A percentile compares a stretch with the other conserved stretches of the same genome.
Conservation (phyloP, 352 stramenopile genomes). For the Blastocystis sp. region DNA sequence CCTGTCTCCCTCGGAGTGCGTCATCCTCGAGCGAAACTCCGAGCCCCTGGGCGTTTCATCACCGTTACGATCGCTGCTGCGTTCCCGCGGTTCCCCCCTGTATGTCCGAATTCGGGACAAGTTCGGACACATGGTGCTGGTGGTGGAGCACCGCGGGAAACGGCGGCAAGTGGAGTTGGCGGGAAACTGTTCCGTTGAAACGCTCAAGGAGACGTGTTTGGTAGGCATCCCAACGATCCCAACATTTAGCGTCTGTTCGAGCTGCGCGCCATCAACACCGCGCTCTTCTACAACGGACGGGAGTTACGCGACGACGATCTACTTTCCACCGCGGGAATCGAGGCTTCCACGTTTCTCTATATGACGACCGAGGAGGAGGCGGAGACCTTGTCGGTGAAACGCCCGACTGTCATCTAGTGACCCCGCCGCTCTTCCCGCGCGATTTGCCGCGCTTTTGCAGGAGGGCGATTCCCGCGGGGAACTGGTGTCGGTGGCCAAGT, state of each 20-base stretch:
- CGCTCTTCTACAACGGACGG: background rate
- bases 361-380: conserved; percentile 47
- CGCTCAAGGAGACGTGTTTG: conserved; percentile 21
- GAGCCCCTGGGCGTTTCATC: background rate
- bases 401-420: background rate
- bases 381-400: background rate
- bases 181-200: background rate
- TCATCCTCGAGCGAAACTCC: background rate
- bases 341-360: conserved; percentile 21
- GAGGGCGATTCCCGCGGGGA: background rate
- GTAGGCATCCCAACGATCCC: background rate
- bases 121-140: no score
- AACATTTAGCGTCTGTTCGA: background rate
- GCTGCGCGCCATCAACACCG: background rate
- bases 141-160: no score
- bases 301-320: background rate
- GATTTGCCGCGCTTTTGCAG: background rate
- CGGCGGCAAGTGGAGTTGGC: background rate
- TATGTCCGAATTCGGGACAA: no score
- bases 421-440: background rate
- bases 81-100: no score
- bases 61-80: background rate
- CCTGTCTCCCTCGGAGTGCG: background rate
- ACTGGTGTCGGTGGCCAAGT: background rate
- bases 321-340: background rate